Conservation (phyloP, 306 rosid genomes). For the Medicago lupulina region DNA sequence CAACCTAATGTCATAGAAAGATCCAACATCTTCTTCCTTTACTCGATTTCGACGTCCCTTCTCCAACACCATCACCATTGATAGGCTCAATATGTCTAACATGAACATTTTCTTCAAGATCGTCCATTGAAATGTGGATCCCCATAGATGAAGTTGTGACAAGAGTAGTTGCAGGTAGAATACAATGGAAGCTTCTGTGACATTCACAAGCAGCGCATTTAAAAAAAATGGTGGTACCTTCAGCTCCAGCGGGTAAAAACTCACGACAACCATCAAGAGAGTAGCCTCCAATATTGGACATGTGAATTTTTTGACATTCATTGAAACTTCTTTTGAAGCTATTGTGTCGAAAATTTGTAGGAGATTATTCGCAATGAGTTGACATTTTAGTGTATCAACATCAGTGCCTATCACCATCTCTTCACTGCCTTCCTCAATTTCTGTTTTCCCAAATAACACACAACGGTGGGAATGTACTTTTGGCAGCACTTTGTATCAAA, state of each 20-base stretch:
- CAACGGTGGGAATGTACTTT: no score
- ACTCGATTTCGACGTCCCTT: conserved; percentile 33
- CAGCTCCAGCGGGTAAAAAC: background rate
- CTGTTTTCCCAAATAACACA: no score
- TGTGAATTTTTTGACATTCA: background rate
- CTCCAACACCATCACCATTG: conserved; percentile 41
- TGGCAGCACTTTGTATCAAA: background rate
- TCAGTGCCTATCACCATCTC: no score
- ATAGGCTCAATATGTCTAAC: background rate
- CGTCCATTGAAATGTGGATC: background rate
- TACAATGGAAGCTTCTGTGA: background rate
- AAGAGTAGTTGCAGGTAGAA: background rate
- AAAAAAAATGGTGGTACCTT: background rate
- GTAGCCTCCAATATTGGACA: background rate
- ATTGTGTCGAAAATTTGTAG: background rate
- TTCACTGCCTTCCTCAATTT: no score
- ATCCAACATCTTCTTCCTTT: conserved; percentile 69
- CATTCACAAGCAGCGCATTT: background rate
- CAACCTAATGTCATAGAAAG: conserved; percentile 67
- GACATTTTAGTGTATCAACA: no score
- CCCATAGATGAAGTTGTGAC: background rate
- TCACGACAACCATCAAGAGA: background rate
- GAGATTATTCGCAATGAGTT: background rate
- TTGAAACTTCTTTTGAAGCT: background rate
- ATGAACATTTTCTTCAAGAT: no score